phyloP scores from a whole-genome alignment of 2,329 filamentous ascomycete genomes.

The Fusarium sp. region DNA sequence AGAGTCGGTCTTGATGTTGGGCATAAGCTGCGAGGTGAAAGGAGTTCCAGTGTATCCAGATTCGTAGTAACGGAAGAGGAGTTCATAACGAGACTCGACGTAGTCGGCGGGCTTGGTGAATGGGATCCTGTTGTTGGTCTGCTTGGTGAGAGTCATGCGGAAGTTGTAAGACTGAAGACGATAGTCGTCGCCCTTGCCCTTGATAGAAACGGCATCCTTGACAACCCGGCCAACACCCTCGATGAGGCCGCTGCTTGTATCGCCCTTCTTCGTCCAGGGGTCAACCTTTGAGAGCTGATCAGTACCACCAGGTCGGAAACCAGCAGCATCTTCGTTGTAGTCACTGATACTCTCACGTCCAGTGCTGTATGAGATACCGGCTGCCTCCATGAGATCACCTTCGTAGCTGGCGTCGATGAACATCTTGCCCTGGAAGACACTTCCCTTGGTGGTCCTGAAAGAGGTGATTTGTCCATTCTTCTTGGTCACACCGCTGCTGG shows the following conservation, averaged over 20 bases:
- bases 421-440: constrained; percentile 28
- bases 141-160: constrained; percentile 22
- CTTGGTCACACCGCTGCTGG: constrained; percentile 15
- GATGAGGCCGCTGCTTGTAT: constrained; percentile 18
- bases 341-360: constrained; percentile 24
- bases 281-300: constrained; percentile 16
- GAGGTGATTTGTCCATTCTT: constrained; percentile 21
- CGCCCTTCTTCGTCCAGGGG: constrained; percentile 21
- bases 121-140: constrained; percentile 3
- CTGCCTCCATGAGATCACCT: constrained; percentile 35
- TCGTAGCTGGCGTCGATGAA: constrained; percentile 37
- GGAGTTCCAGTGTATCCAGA: constrained; percentile 23
- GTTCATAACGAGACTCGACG: constrained; percentile 23
- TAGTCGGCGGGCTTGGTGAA: constrained; percentile 32
- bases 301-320: constrained; percentile 3
- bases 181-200: constrained; percentile 10
- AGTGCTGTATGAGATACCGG: constrained; percentile 23
- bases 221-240: constrained; percentile 20
- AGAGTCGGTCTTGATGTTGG: constrained; percentile 30
- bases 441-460: constrained; percentile 20
- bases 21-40: constrained; percentile 32
- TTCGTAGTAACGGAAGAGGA: constrained; percentile 31
- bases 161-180: constrained; percentile 37
- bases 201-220: neutral
- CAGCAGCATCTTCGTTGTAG: constrained; percentile 23